phyloP scores from a whole-genome alignment of 202 grass and related monocot species.

The Schoenoplectus triqueter region DNA sequence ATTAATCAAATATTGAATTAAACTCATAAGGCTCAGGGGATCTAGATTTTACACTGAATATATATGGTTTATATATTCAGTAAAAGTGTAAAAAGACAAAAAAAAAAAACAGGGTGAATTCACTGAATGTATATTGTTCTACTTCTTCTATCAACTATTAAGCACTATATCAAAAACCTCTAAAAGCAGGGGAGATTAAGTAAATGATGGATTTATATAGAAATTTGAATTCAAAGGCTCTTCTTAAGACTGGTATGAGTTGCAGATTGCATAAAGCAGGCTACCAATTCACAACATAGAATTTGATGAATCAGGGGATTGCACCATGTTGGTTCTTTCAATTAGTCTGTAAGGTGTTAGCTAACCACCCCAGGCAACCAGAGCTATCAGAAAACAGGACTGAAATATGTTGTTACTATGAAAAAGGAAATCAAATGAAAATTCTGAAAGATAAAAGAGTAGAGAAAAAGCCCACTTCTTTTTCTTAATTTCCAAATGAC shows the following conservation, averaged over 20 bases:
- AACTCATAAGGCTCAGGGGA: background rate
- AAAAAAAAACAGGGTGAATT: background rate
- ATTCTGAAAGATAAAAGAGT: conserved; percentile 26
- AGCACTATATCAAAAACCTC: background rate
- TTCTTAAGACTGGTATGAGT: background rate
- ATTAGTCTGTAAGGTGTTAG: background rate
- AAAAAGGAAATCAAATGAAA: background rate
- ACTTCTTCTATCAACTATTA: background rate
- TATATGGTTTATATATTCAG: too few relatives aligned
- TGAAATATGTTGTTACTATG: conserved; percentile 18
- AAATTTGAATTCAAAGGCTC: background rate
- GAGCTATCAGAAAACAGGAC: background rate
- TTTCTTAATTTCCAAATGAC: conserved; percentile 33
- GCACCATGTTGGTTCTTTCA: background rate
- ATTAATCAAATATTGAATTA: background rate
- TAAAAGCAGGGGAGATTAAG: background rate
- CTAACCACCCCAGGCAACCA: background rate
- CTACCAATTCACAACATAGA: background rate
- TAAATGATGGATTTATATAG: background rate
- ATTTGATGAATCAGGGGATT: too few relatives aligned
- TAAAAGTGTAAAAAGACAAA: background rate
- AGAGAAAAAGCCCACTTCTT: conserved; percentile 29
- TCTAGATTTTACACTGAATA: background rate
- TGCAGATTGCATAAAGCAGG: background rate
- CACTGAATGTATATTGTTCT: background rate